Base-by-base conservation (phyloP, 2,329 filamentous ascomycete species). In the Aphanocladium album region DNA sequence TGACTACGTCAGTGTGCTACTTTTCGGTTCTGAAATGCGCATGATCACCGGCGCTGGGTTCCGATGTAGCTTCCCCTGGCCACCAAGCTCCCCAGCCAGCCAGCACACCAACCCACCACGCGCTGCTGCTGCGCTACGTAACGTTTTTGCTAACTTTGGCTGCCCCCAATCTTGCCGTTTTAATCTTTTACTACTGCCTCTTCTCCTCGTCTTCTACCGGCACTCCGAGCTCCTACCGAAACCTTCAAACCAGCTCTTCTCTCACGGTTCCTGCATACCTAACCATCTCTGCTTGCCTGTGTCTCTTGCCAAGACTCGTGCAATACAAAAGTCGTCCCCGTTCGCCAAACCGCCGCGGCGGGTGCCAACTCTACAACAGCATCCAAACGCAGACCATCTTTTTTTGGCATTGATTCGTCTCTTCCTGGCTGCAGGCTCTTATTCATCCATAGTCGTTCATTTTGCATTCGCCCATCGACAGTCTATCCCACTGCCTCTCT, bases 301-400 rank as follows among this genome's bases (percentile, higher is more conserved):
- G 54, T 43, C 30, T 49, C 54, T 12, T 49, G 54, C 54, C 54
- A 57, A 57, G 54, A 19, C 47, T 53, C 43, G 16, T 57, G n/a
- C 54, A 16, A 39, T 45, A 39, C 54, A 49, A 49, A 49, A 19
- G 11, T 12, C n/a, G 25, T n/a, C 16, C 54, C n/a, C 43, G 19
- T 57, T 57, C 43, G 21, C 54, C 45, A 33, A 35, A 9, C 45
- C 12, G 25, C 54, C 45, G 21, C 33, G 17, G 43, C 33, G 12
- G 43, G 25, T 57, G 45, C 30, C 54, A 49, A 49, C 54, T 11
- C 25, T 41, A 52, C 49, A 19, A 23, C 30, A 49, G 25, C 54
- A 49, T 27, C 25, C 54, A 27, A 49, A 57, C 45, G 17, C 30
- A 57, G 30, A 30, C 33, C 21, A 39, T 49, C 30, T 25, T 39